Percentiles rank a stretch among this genome's conserved stretches.
These are phyloP conservation scores for Picea sitchensis DNA, from an alignment of 75 land plant species.

Conservation along the genomic window DNA sequence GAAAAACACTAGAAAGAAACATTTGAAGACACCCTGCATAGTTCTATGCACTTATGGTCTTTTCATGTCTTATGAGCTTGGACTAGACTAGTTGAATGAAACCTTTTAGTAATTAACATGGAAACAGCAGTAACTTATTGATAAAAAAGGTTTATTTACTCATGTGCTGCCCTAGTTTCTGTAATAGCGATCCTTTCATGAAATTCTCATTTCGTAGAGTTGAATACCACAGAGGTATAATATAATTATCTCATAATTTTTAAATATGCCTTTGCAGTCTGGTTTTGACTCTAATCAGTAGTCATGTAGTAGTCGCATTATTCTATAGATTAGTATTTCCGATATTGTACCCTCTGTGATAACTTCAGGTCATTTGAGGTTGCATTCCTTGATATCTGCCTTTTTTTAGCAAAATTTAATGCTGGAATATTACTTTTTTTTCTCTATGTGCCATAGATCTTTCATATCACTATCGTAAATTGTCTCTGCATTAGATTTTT, in stretches of 20 bases:
- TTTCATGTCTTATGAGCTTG: neutral
- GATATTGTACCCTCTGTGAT: neutral
- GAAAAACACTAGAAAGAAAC: neutral
- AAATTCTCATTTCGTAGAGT: neutral
- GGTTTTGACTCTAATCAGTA: neutral
- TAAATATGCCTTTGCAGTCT: neutral
- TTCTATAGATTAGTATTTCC: neutral
- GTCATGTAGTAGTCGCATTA: neutral
- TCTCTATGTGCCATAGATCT: neutral
- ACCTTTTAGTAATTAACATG: too few relatives aligned
- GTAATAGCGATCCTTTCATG: too few relatives aligned
- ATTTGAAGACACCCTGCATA: neutral
- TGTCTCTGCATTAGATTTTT: neutral
- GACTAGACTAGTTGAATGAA: neutral
- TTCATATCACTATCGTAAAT: neutral
- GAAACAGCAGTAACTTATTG: too few relatives aligned
- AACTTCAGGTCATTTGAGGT: neutral
- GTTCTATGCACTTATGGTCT: neutral
- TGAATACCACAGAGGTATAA: neutral
- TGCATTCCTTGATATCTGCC: neutral
- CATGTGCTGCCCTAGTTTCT: too few relatives aligned
- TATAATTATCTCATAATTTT: neutral
- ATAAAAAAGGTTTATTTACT: too few relatives aligned
- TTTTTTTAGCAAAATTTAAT: too few relatives aligned
- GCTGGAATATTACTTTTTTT: too few relatives aligned